Percentiles rank a stretch among this genome's conserved stretches.
Evolutionary conservation across 768 basidiomycete genomes (phyloP).

Genomic region (Dacryopinax spathularia): DNA sequence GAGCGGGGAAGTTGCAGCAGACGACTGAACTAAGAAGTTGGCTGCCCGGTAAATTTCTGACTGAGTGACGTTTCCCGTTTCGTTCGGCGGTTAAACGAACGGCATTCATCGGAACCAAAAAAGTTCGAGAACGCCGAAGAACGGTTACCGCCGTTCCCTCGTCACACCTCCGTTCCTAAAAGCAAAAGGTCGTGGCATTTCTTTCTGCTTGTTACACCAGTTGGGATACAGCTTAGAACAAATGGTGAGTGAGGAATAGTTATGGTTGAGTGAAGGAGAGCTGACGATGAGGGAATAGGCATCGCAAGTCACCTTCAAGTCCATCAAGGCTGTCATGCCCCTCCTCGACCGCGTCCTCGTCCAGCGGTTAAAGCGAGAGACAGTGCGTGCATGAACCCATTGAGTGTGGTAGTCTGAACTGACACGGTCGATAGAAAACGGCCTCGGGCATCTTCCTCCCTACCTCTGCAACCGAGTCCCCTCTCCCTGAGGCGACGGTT

Average conservation of each 20-base stretch:
- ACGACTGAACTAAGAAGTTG: no score
- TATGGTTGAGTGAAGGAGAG: no score
- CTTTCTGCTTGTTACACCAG: no score
- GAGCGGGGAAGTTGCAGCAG: background rate
- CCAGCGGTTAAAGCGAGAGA: slow-evolving; percentile 92
- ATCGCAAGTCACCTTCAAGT: slow-evolving; percentile 86
- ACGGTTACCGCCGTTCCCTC: background rate
- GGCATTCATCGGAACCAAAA: background rate
- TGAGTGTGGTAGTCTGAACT: background rate
- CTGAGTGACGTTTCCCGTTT: background rate
- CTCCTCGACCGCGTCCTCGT: slow-evolving; percentile 93
- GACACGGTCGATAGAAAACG: slow-evolving; percentile 60
- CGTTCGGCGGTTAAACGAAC: background rate
- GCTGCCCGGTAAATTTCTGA: slow-evolving; percentile 5
- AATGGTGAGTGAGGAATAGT: background rate
- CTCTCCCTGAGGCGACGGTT: slow-evolving; percentile 93
- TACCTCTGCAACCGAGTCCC: slow-evolving; percentile 65
- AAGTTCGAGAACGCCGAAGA: slow-evolving; percentile 1
- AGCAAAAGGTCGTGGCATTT: no score
- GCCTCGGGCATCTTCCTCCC: slow-evolving; percentile 90
- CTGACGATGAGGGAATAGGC: no score
- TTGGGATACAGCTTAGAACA: background rate
- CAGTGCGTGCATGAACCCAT: slow-evolving; percentile 53
- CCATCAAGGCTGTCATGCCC: slow-evolving; percentile 78
- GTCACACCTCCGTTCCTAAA: no score